These are phyloP conservation scores for Piper longum DNA, from an alignment of 164 flowering plant genomes.

Conservation along the genomic window DNA sequence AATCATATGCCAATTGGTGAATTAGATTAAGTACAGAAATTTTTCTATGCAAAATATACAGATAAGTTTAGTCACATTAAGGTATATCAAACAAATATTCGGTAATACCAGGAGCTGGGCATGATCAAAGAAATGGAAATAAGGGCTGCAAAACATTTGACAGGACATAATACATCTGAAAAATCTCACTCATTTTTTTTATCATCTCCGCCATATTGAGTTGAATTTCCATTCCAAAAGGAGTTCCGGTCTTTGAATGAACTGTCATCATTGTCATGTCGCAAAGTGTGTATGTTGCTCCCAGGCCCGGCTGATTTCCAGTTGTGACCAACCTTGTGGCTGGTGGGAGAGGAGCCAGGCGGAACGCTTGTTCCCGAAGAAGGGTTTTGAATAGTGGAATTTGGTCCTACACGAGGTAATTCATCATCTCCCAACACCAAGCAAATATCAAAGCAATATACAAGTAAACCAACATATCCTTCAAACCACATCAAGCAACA, in stretches of 20 bases:
- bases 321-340: conserved; percentile 18
- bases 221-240: conserved; percentile 91
- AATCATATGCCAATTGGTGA: too few relatives aligned
- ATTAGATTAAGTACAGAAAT: too few relatives aligned
- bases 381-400: conserved; percentile 22
- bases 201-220: conserved; percentile 59
- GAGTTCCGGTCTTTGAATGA: conserved; percentile 40
- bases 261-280: conserved; percentile 52
- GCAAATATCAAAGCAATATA: neutral
- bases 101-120: too few relatives aligned
- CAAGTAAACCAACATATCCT: neutral
- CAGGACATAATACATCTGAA: too few relatives aligned
- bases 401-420: conserved; percentile 27
- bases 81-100: too few relatives aligned
- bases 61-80: too few relatives aligned
- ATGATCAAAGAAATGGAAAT: too few relatives aligned
- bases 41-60: too few relatives aligned
- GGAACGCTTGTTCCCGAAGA: conserved; percentile 6
- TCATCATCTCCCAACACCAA: neutral
- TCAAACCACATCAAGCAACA: neutral
- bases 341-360: conserved; percentile 8
- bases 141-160: too few relatives aligned
- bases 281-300: conserved; percentile 66
- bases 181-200: conserved; percentile 4
- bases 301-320: conserved; percentile 33